Evolutionary conservation across 176 grass and related monocot genomes (phyloP), one percentile per base, ranked within the genome.

Genomic region (Bromus sterilis): DNA sequence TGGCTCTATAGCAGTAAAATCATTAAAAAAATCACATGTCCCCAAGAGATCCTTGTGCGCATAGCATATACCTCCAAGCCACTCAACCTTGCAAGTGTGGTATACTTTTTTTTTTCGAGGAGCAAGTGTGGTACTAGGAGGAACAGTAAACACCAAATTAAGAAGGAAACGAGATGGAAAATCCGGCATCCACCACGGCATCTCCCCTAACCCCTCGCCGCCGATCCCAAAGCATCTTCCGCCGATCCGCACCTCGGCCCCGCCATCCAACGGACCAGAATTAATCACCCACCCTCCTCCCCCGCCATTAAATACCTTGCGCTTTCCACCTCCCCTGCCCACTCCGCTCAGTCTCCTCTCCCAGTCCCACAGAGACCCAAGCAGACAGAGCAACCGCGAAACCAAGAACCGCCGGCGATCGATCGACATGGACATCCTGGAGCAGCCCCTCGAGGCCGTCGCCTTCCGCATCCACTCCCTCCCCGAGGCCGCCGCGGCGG

Each of bases 371-470:
- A n/a, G 5, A 63, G 6, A 61, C 78, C 11, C 5, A 66, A 74
- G 10, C 7, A 51, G 13, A 8, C 63, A 71, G 56, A 81, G 71
- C 78, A 16, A 66, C 24, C 66, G 39, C 41, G 41, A 44, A 36
- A 34, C 29, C 40, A 29, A 34, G 48, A 57, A 72, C 21, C 59
- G 62, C 81, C 37, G 81, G 16, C 13, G 77, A 71, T 18, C 44
- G 44, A 2, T 32, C 55, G 26, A 10, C 71, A 98, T 98, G 95
- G 88, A 94, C 31, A 71, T 92, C 81, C 83, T 91, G 3, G 92
- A 93, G 80, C 70, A 93, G 14, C 90, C 86, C 0, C 25, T 89
- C 7, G 92, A 95, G 56, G 88, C 90, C 37, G 74, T 89, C 29
- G 86, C 88, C 7, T 89, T 93, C 60, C 83, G 84, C 58, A 44